Conservation (phyloP, 2,329 filamentous ascomycete species). For the Pyrenochaeta sp. region DNA sequence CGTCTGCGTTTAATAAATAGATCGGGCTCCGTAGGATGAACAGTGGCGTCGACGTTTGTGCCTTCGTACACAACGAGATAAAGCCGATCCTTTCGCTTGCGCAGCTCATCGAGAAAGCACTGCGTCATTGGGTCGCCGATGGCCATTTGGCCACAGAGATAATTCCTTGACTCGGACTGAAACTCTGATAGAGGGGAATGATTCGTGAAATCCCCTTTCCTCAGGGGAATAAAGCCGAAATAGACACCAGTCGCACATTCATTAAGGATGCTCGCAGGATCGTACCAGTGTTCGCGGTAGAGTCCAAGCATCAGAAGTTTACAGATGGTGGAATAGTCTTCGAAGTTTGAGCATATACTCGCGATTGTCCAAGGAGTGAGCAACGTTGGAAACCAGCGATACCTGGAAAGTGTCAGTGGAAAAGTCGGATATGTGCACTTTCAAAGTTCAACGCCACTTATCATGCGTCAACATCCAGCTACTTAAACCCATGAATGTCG, state of each 20-base stretch:
- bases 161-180: conserved; percentile 31
- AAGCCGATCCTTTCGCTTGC: conserved; percentile 23
- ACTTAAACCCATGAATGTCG: too few species aligned
- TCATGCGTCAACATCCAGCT: too few species aligned
- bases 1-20: conserved; percentile 33
- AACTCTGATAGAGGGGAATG: conserved; percentile 8
- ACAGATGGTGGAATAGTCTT: conserved; percentile 37
- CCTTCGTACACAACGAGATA: conserved; percentile 39
- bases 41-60: conserved; percentile 31
- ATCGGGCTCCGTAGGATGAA: conserved; percentile 32
- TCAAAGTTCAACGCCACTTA: too few species aligned
- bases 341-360: conserved; percentile 40
- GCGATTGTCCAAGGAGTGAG: conserved; percentile 33
- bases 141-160: conserved; percentile 40
- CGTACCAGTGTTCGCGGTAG: conserved; percentile 37
- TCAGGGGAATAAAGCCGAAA: conserved; percentile 33
- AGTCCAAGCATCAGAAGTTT: conserved; percentile 35
- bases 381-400: conserved; percentile 38
- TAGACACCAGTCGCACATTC: conserved; percentile 34
- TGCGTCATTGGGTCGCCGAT: conserved; percentile 30
- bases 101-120: conserved; percentile 29
- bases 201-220: conserved; percentile 24
- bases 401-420: conserved; percentile 15
- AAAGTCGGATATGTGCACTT: too few species aligned
- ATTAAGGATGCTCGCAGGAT: conserved; percentile 20